A percentile compares a stretch with the other conserved stretches of the same genome.
Evolutionary conservation across 75 land plant genomes (phyloP).

Genomic region (Cupressus sempervirens): DNA sequence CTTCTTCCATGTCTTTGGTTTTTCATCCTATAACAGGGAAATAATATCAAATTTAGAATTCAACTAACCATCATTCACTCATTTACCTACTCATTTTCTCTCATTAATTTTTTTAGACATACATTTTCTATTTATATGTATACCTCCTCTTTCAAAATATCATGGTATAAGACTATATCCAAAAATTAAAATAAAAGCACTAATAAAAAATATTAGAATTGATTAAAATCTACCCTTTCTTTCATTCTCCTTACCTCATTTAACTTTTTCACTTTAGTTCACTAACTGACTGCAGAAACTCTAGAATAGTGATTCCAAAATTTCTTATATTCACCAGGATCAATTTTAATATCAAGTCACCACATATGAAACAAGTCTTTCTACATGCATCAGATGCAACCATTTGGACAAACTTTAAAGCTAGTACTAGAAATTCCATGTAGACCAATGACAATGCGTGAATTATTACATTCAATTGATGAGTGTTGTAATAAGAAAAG

Average conservation of each 20-base stretch:
- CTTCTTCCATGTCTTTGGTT: constrained; percentile 89
- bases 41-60: not conserved
- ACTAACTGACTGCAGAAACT: not conserved
- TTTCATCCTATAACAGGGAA: constrained; percentile 52
- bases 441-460: not conserved
- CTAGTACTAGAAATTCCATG: not conserved
- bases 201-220: not conserved
- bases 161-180: not conserved
- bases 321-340: not conserved
- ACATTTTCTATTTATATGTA: not conserved
- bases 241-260: not conserved
- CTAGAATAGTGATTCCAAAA: not conserved
- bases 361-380: not conserved
- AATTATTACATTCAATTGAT: not conserved
- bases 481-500: not conserved
- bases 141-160: not conserved
- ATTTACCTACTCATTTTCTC: not conserved
- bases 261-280: not conserved
- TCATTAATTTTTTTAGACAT: not conserved
- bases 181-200: not conserved
- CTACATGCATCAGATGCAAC: not conserved
- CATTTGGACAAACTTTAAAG: not conserved
- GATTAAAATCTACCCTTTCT: not conserved
- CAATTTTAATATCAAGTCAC: not conserved
- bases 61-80: not conserved